A percentile compares a stretch with the other conserved stretches of the same genome.
These are phyloP conservation scores for Chara braunii DNA, from an alignment of 139 green algal species.

Conservation along the genomic window DNA sequence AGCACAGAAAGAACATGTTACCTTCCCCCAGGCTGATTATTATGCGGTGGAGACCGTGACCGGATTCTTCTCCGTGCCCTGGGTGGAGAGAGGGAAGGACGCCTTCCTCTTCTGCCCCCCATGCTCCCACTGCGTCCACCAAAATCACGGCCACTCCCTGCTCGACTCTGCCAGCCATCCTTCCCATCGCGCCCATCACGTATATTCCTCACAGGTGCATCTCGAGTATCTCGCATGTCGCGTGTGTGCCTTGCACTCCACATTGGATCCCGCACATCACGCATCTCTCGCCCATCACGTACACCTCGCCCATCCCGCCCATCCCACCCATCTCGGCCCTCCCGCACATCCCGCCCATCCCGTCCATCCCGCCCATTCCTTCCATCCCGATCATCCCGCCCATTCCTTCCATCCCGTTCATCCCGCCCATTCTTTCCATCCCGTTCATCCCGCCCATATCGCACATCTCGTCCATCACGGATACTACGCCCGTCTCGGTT, in stretches of 20 bases:
- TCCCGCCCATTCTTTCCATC: background rate
- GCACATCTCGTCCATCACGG: background rate
- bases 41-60: too few relatives aligned
- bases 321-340: background rate
- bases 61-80: too few relatives aligned
- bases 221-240: background rate
- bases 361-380: background rate
- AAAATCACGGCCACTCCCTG: too few relatives aligned
- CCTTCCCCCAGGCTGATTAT: too few relatives aligned
- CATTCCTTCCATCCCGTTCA: background rate
- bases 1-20: too few relatives aligned
- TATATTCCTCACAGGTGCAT: background rate
- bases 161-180: background rate
- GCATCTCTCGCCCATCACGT: background rate
- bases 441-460: background rate
- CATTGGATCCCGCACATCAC: background rate
- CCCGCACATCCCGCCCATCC: background rate
- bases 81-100: too few relatives aligned
- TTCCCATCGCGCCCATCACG: background rate
- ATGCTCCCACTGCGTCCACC: too few relatives aligned
- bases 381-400: background rate
- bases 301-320: background rate
- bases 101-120: too few relatives aligned
- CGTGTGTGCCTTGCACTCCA: background rate
- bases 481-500: background rate